A percentile compares a stretch with the other conserved stretches of the same genome.
Conservation (phyloP, 176 grass and related monocot species). For the Hordeum vulgare region DNA sequence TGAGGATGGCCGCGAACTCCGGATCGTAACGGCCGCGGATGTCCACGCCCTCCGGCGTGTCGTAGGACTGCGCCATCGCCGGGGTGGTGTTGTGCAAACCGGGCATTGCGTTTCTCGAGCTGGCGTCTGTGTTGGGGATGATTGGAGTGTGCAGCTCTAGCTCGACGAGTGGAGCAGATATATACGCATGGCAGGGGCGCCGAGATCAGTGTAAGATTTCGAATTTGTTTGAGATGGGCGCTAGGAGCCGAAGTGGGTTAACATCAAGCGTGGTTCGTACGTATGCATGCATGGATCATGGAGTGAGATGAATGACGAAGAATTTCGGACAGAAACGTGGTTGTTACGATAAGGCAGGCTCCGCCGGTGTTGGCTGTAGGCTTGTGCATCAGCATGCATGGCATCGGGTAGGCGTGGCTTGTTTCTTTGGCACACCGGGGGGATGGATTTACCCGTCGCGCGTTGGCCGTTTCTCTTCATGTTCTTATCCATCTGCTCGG, state of each 20-base stretch:
- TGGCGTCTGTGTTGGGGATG: neutral
- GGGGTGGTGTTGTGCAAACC: neutral
- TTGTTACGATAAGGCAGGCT: conserved; percentile 23
- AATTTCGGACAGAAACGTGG: neutral
- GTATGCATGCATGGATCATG: neutral
- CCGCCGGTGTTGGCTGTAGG: neutral
- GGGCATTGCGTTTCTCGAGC: neutral
- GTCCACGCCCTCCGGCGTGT: conserved; percentile 78
- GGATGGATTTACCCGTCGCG: neutral
- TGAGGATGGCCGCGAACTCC: conserved; percentile 63
- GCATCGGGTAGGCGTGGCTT: conserved; percentile 12
- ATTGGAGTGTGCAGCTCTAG: neutral
- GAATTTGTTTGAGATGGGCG: neutral
- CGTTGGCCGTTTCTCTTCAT: conserved; percentile 10
- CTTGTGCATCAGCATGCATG: conserved; percentile 7
- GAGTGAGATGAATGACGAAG: neutral
- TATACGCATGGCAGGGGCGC: neutral
- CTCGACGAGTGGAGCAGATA: neutral
- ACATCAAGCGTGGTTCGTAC: neutral
- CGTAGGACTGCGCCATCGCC: conserved; percentile 35
- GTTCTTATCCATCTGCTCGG: conserved; percentile 5
- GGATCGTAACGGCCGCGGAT: conserved; percentile 66
- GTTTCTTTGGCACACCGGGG: conserved; percentile 14
- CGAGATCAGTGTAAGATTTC: neutral
- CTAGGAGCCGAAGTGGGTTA: neutral